Conservation (phyloP, 805 yeast genomes). For the Candida takata region DNA sequence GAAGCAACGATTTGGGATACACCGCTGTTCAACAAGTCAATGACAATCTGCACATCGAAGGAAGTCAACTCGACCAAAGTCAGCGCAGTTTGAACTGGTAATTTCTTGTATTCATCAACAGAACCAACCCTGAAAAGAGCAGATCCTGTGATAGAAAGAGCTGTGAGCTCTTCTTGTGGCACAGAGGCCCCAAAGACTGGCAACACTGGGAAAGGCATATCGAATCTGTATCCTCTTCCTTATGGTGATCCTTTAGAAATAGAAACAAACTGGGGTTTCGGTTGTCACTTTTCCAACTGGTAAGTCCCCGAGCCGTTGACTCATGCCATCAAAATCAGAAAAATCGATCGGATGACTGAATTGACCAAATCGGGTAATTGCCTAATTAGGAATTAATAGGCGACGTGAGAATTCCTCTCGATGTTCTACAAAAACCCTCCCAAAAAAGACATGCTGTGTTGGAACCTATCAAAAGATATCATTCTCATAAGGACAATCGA, state of each 20-base stretch:
- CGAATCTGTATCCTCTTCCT: no score
- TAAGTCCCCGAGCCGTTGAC: no score
- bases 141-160: slow-evolving; percentile 23
- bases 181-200: slow-evolving; percentile 24
- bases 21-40: slow-evolving; percentile 57
- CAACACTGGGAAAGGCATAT: slow-evolving; percentile 33
- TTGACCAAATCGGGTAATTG: no score
- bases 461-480: slow-evolving; percentile 19
- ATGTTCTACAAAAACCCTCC: not conserved
- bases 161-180: slow-evolving; percentile 3
- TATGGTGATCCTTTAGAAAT: no score
- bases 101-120: slow-evolving; percentile 10
- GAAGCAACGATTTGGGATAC: slow-evolving; percentile 39
- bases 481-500: slow-evolving; percentile 74
- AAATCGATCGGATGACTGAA: not conserved
- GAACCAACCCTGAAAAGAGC: slow-evolving; percentile 17
- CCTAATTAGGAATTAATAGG: not conserved
- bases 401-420: not conserved
- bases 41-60: slow-evolving; percentile 35
- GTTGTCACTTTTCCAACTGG: no score
- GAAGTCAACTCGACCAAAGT: slow-evolving; percentile 19
- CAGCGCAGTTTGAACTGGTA: slow-evolving; percentile 17
- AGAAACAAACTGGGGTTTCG: no score
- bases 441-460: no score
- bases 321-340: no score